Base-by-base conservation (phyloP, 2,329 filamentous ascomycete genomes). In the Colletotrichum zoysiae region DNA sequence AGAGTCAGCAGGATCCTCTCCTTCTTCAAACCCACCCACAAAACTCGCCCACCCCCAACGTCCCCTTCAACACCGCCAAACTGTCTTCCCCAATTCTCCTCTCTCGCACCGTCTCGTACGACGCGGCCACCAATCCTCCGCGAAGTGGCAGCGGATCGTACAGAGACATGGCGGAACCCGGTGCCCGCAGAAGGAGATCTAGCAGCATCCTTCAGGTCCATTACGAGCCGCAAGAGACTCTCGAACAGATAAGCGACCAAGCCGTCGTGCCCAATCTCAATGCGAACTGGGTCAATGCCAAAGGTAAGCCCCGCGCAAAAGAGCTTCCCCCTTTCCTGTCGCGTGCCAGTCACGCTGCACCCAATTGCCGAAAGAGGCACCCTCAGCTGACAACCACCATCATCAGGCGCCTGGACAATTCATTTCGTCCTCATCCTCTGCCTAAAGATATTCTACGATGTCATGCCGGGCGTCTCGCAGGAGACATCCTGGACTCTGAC, bases 401-500 rank as follows among this genome's bases (percentile, higher is more conserved):
- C 38, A 14, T 16, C 79, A 98, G 95, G 96, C 83, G 96, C 96
- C 78, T 99, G 96, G 96, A 95, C 93, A 73, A 98, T 99, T 81
- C 96, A 99, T 84, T 90, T 97, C 77, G 94, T 99, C 78, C 86
- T 98, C 79, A 99, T 99, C 81, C 86, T 92, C 72, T 90, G 91
- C 79, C 90, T 97, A 81, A 99, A 99, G 86, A 95, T 99, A 80
- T 89, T 99, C 79, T 99, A 95, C 87, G 95, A 98, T 83, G 95
- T 97, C 79, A 93, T 99, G 74, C 96, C 96, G 23, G 95, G 95
- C 76, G 93, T 98, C 77, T 97, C 95, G 44, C 96, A 98, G 84
- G 96, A 99, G 85, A 97, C 95, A 51, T 98, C 95, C 74, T 99
- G 96, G 96, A 99, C 96, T 14, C 87, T 99, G 76, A 97, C 95